Evolutionary conservation across 2,329 filamentous ascomycete genomes (phyloP).

Genomic region (Colletotrichum theobromicola): DNA sequence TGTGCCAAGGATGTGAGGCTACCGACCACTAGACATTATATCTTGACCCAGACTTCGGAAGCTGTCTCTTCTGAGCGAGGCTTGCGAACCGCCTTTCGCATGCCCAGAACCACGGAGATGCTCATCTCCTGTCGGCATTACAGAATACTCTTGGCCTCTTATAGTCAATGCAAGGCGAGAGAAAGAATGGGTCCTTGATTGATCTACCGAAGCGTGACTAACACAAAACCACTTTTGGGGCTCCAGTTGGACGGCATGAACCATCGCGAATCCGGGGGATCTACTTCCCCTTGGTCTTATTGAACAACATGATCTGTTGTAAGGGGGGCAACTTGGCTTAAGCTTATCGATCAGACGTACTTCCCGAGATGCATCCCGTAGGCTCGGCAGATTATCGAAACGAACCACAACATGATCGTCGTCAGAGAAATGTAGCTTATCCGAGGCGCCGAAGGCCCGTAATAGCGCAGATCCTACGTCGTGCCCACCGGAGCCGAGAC

Average conservation of each 20-base stretch:
- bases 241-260: background rate
- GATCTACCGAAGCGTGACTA: background rate
- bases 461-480: background rate
- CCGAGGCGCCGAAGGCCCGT: background rate
- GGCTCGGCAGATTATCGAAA: background rate
- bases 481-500: background rate
- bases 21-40: background rate
- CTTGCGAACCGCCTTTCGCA: background rate
- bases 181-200: background rate
- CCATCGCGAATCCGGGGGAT: background rate
- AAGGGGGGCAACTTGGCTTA: background rate
- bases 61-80: background rate
- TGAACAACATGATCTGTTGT: background rate
- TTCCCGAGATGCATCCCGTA: background rate
- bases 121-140: background rate
- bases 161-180: background rate
- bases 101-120: no score
- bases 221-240: background rate
- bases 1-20: background rate
- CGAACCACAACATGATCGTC: background rate
- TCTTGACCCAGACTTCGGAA: background rate
- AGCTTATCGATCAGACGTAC: background rate
- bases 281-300: background rate
- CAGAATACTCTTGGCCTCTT: background rate
- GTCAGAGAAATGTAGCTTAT: background rate